phyloP scores from a whole-genome alignment of 2,329 filamentous ascomycete genomes.

The Pezicula carpinea region DNA sequence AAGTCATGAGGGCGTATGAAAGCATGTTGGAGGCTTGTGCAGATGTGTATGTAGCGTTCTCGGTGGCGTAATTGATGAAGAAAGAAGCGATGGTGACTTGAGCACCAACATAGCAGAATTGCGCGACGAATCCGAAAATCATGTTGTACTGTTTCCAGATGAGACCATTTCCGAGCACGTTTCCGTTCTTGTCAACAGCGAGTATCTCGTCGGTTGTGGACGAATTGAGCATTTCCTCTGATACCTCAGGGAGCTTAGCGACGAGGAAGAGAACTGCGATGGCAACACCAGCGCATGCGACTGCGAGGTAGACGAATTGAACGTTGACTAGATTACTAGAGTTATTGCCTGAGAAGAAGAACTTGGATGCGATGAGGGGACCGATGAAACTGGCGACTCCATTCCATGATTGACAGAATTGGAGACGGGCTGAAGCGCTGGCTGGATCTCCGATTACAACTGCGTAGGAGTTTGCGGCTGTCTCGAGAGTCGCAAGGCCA shows the following conservation, averaged over 20 bases:
- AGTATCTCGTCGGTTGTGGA: constrained; percentile 39
- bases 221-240: constrained; percentile 34
- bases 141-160: constrained; percentile 68
- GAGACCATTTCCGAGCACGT: constrained; percentile 39
- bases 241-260: constrained; percentile 57
- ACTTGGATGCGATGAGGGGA: constrained; percentile 67
- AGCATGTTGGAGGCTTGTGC: constrained; percentile 60
- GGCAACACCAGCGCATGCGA: constrained; percentile 66
- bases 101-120: constrained; percentile 74
- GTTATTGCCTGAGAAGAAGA: constrained; percentile 57
- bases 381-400: constrained; percentile 70
- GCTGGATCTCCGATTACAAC: constrained; percentile 67
- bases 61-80: constrained; percentile 70
- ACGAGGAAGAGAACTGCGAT: constrained; percentile 65
- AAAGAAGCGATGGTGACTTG: constrained; percentile 63
- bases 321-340: constrained; percentile 70
- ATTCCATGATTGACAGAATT: constrained; percentile 71
- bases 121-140: constrained; percentile 71
- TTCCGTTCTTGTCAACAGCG: constrained; percentile 55
- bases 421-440: constrained; percentile 68
- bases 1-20: constrained; percentile 68
- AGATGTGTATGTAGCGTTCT: constrained; percentile 48
- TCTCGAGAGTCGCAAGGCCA: constrained; percentile 72
- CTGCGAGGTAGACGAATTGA: constrained; percentile 80
- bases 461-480: constrained; percentile 70